These are phyloP conservation scores for Pythium insidiosum DNA, from an alignment of 352 stramenopile species.

Conservation along the genomic window DNA sequence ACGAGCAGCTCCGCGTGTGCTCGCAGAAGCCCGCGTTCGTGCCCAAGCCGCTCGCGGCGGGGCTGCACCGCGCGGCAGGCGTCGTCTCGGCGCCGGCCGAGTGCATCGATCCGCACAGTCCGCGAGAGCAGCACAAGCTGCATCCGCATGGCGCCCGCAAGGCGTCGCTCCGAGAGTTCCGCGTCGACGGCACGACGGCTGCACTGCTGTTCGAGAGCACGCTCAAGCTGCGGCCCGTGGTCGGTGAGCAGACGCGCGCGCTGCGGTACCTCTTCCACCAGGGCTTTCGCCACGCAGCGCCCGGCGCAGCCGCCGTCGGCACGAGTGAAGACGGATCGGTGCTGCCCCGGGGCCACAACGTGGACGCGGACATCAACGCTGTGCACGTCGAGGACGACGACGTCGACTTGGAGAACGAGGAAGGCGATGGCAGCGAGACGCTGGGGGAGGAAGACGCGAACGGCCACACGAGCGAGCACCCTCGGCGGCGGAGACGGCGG, in stretches of 20 bases:
- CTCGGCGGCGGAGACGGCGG: too few species aligned
- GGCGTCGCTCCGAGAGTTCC: slow-evolving; percentile 38
- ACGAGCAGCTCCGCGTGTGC: slow-evolving; percentile 53
- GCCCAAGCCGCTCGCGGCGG: slow-evolving; percentile 5
- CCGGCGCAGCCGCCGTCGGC: background rate
- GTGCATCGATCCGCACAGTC: background rate
- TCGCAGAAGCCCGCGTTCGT: slow-evolving; percentile 54
- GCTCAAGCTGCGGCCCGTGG: slow-evolving; percentile 52
- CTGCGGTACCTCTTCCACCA: slow-evolving; percentile 66
- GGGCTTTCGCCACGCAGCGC: slow-evolving; percentile 19
- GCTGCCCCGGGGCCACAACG: too few species aligned
- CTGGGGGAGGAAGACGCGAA: background rate
- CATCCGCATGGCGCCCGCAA: slow-evolving; percentile 3
- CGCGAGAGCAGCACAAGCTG: background rate
- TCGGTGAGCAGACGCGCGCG: slow-evolving; percentile 40
- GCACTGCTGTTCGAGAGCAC: slow-evolving; percentile 66
- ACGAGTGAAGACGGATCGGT: too few species aligned
- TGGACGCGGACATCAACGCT: too few species aligned
- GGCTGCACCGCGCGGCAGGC: too few species aligned
- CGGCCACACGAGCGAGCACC: background rate
- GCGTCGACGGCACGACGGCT: slow-evolving; percentile 55
- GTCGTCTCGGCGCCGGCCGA: too few species aligned
- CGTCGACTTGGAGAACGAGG: background rate
- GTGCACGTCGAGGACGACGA: background rate
- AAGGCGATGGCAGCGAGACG: background rate